Evolutionary conservation across 148 eudicot genomes (phyloP).

Genomic region (Rhododendron simsii): DNA sequence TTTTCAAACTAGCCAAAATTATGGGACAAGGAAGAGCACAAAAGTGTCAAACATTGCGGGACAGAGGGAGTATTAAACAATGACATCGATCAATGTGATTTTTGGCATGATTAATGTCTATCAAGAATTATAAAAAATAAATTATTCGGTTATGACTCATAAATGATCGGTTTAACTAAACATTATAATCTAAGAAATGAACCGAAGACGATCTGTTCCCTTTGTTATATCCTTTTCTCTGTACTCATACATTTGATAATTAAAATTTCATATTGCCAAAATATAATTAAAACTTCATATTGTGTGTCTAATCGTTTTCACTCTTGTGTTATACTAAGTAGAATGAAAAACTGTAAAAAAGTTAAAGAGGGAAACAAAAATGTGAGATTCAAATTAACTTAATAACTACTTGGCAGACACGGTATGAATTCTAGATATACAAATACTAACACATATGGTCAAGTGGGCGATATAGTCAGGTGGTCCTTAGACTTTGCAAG

Average conservation of each 20-base stretch:
- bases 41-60: too few relatives aligned
- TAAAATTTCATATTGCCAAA: neutral
- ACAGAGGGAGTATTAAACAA: neutral
- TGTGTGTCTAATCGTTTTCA: neutral
- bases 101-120: neutral
- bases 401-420: neutral
- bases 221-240: neutral
- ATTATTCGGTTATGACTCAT: neutral
- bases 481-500: neutral
- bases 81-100: neutral
- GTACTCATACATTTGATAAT: neutral
- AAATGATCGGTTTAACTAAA: neutral
- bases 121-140: too few relatives aligned
- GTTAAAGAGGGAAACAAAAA: neutral
- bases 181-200: neutral
- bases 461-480: neutral
- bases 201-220: neutral
- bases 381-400: neutral
- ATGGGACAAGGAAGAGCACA: too few relatives aligned
- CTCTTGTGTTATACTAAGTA: neutral
- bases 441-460: neutral
- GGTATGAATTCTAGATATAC: neutral
- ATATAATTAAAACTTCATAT: neutral
- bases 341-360: neutral
- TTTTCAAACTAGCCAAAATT: too few relatives aligned